These are phyloP conservation scores for Neurospora africana DNA, from an alignment of 495 filamentous ascomycete species.

Conservation along the genomic window DNA sequence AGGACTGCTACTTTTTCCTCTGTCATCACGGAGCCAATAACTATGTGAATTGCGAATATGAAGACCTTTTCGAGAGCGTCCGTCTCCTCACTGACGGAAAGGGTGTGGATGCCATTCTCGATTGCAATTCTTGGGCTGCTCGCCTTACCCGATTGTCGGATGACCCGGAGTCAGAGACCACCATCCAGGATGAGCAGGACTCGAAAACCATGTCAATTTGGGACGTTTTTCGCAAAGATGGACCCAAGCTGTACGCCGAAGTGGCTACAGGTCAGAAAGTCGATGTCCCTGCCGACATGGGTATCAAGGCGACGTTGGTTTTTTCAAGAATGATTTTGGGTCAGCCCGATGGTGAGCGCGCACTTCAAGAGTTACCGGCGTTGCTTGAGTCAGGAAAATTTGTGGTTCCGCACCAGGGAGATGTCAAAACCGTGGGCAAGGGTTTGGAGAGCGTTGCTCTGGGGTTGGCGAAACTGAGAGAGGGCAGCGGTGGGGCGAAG, in stretches of 20 bases:
- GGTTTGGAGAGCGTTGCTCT: neutral
- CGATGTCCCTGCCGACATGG: conserved; percentile 10
- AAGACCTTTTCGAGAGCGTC: neutral
- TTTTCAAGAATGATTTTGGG: conserved; percentile 15
- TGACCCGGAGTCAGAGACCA: neutral
- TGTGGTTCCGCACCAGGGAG: neutral
- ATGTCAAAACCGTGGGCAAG: neutral
- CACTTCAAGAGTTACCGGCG: neutral
- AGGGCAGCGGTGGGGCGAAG: neutral
- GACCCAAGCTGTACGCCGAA: conserved; percentile 25
- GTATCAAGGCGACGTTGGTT: conserved; percentile 13
- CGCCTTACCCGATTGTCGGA: neutral
- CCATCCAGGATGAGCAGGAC: neutral
- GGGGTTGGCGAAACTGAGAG: neutral
- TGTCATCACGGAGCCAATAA: conserved; percentile 6
- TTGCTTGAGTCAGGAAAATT: neutral
- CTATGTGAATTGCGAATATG: conserved; percentile 20
- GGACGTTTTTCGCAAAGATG: conserved; percentile 11
- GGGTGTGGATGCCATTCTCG: conserved; percentile 35
- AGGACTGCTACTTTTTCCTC: conserved; percentile 19
- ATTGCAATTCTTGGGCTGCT: conserved; percentile 16
- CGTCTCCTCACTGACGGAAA: conserved; percentile 2
- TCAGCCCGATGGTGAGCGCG: neutral
- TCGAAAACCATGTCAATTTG: conserved; percentile 4
- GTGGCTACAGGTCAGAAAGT: conserved; percentile 24